phyloP scores from a whole-genome alignment of 768 basidiomycete genomes.

The Cantharellus cinnabarinus region DNA sequence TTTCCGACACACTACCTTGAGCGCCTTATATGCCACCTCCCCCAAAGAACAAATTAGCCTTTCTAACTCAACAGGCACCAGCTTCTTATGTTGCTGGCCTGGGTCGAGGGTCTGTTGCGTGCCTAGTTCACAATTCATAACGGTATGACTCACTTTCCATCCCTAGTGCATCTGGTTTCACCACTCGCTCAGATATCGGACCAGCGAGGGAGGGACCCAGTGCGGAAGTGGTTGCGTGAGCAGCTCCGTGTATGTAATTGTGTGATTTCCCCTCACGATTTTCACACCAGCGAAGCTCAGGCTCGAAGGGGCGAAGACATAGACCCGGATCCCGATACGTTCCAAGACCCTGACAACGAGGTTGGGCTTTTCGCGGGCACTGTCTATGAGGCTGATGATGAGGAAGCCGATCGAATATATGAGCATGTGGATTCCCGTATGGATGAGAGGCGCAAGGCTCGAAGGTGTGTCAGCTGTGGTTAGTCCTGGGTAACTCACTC shows the following conservation, averaged over 20 bases:
- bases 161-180: conserved; percentile 81
- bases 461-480: conserved; percentile 35
- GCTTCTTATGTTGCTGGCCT: conserved; percentile 97
- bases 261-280: background rate
- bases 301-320: conserved; percentile 71
- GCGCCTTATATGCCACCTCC: background rate
- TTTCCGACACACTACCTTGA: background rate
- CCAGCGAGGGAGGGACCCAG: conserved; percentile 91
- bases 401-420: conserved; percentile 92
- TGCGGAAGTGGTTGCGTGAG: conserved; percentile 74
- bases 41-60: conserved; percentile 50
- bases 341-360: conserved; percentile 96
- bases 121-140: background rate
- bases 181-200: conserved; percentile 95
- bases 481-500: background rate
- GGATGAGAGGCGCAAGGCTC: conserved; percentile 62
- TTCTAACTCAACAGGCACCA: conserved; percentile 81
- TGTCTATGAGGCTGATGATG: conserved; percentile 91
- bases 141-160: conserved; percentile 1
- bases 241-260: conserved; percentile 10
- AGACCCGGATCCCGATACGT: conserved; percentile 76
- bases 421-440: conserved; percentile 79
- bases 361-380: conserved; percentile 89
- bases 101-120: conserved; percentile 60
- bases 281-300: conserved; percentile 49